Evolutionary conservation across 345 rosid genomes (phyloP), one percentile per base, ranked within the genome.

Genomic region (Eucalyptus rudis): DNA sequence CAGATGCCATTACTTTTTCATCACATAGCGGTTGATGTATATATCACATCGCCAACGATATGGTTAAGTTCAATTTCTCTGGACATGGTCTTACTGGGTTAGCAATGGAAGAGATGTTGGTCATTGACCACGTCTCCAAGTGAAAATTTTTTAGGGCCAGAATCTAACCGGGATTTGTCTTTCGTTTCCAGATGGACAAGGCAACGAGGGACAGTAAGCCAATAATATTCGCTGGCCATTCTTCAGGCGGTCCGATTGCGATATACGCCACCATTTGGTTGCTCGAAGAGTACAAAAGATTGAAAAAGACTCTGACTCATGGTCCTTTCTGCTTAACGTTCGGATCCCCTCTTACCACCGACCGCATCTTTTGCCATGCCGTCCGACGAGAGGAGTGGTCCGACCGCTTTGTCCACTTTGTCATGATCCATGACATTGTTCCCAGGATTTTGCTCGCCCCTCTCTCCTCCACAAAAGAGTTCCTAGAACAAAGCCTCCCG

Each of bases 161-260:
- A 76, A 36, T 76, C 47, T 36, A 36, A 36, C 27, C 13, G 45
- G 27, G 45, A 76, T 52, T 68, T 50, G 40, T 33, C 24, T 33
- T 36, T 71, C 47, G 33, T 86, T 50, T 86, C 79, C 92, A 96
- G 99, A 96, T 97, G 86, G 89, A 51, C 59, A 89, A 52, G 31
- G 95, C 95, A 54, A 87, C 86, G 40, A 17, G 43, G 10, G 93
- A 92, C 15, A 85, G 56, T 24, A 93, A 92, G 94, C 92, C 54
- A 89, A 90, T 97, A 59, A 93, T 97, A 83, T 97, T 97, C 87
- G 91, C 99, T 43, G 99, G 99, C 88, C 98, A 96, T 86, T 97
- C 98, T 2, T 92, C 92, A 15, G 99, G 97, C 36, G 99, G 97
- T 9, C 93, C 99, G 11, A 87, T 93, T 88, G 99, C 99, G 36